Percentiles rank a stretch among this genome's conserved stretches.
Conservation (phyloP, 805 yeast genomes). For the Lipomyces anomalus region DNA sequence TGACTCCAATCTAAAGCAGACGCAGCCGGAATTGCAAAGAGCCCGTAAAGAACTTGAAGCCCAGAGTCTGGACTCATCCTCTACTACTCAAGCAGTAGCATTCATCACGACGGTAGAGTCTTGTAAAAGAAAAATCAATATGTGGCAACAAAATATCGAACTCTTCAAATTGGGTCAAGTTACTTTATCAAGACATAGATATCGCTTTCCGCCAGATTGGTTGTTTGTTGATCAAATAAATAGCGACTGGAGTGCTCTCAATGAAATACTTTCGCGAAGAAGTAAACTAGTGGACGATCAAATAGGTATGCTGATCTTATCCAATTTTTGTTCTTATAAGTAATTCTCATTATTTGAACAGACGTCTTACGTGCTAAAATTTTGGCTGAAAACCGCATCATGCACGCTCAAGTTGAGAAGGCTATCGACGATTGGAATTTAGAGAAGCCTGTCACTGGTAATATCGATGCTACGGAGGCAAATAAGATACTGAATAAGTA, state of each 20-base stretch:
- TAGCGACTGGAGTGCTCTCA: conserved; percentile 41
- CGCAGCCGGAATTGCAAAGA: conserved; percentile 33
- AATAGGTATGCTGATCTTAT: conserved; percentile 28
- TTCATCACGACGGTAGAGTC: conserved; percentile 39
- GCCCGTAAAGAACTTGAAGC: conserved; percentile 39
- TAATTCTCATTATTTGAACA: conserved; percentile 23
- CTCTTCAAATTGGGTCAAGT: conserved; percentile 38
- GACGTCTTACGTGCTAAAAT: conserved; percentile 14
- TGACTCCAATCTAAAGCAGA: conserved; percentile 29
- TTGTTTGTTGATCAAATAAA: conserved; percentile 58
- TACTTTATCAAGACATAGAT: conserved; percentile 41
- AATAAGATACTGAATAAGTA: conserved; percentile 27
- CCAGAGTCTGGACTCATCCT: conserved; percentile 34
- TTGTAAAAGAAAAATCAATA: conserved; percentile 25
- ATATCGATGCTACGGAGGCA: conserved; percentile 29
- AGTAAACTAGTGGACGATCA: conserved; percentile 39
- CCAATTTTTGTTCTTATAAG: conserved; percentile 17
- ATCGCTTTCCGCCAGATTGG: conserved; percentile 50
- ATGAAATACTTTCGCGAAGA: conserved; percentile 37
- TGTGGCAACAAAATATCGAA: conserved; percentile 26
- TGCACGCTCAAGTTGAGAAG: conserved; percentile 7
- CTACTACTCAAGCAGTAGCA: conserved; percentile 37
- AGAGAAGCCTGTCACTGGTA: conserved; percentile 31
- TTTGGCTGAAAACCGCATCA: conserved; percentile 12
- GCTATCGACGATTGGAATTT: conserved; percentile 20